Evolutionary conservation across 2,329 filamentous ascomycete genomes (phyloP), one percentile per base, ranked within the genome.

Genomic region (Coniochaeta sp.): DNA sequence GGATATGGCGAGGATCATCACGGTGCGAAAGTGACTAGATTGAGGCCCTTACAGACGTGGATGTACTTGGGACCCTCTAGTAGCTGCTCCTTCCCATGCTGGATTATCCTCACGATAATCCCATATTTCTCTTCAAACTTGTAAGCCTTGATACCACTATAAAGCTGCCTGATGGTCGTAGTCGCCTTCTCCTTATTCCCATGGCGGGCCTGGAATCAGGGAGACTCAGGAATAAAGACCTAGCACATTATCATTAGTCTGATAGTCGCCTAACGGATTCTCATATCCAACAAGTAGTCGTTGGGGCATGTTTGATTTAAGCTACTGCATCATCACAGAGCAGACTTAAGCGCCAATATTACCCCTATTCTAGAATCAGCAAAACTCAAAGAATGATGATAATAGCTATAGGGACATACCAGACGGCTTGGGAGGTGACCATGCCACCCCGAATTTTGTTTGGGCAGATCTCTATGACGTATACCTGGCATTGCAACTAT

Each of bases 381-480:
- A 5, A 31, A 31, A 8, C 47, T 59, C 7, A 59, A 40, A 3
- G 61, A 57, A 6, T 22, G 44, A 62, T 44, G 52, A 62, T 62
- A 28, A 54, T 24, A 16, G 22, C 6, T 26, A 26, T 28, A 16
- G 22, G 22, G 24, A 24, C 55, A 7, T 36, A 58, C 61, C 61
- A 62, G 40, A 62, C 33, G 2, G 54, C 38, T 33, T 62, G 61
- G 28, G 59, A 60, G 16, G 61, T 62, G 34, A 62, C 40, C 61
- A 62, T 59, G 9, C 61, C 61, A 5, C 59, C 61, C 4, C 61
- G 61, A 26, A 62, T 62, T 24, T 57, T 62, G 52, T 62, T 58
- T 5, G 61, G 61, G 57, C 57, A 57, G 54, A 62, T 59, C 52
- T 62, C 61, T 59, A 62, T 62, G 33, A 61, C 43, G 26, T 62